Evolutionary conservation across 208 protist species (phyloP).

Genomic region (Crithidia thermophila): DNA sequence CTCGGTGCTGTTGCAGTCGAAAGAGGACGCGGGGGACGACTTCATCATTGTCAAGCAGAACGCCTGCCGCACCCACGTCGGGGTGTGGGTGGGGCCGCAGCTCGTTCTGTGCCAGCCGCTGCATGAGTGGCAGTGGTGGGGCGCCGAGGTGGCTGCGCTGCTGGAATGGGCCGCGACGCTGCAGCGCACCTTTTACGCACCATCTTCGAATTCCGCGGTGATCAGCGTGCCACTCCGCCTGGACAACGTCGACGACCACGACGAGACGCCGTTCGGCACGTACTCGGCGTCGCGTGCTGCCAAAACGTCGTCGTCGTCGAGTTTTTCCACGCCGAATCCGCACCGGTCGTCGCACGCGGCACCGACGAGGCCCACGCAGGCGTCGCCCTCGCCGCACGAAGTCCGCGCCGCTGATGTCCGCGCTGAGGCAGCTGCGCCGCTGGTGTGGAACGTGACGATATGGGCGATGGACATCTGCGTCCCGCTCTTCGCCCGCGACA

Average conservation of each 20-base stretch:
- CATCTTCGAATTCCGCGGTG: no score
- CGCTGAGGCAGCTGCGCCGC: background rate
- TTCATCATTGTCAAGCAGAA: conserved; percentile 69
- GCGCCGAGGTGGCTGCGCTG: conserved; percentile 29
- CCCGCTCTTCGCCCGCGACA: conserved; percentile 41
- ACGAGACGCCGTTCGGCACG: background rate
- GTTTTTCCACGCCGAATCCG: background rate
- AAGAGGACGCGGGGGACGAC: conserved; percentile 24
- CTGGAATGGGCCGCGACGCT: conserved; percentile 3
- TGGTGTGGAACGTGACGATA: conserved; percentile 23
- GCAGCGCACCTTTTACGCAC: conserved; percentile 12
- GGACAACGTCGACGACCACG: no score
- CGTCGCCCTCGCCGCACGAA: background rate
- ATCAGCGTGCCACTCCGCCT: no score
- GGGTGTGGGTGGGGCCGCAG: conserved; percentile 40
- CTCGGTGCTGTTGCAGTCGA: conserved; percentile 57
- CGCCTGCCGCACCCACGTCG: conserved; percentile 43
- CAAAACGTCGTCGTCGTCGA: background rate
- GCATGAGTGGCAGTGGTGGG: conserved; percentile 78
- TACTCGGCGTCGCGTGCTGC: background rate
- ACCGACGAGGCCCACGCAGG: background rate
- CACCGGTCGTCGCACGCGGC: background rate
- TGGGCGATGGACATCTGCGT: conserved; percentile 35
- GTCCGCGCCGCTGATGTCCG: background rate
- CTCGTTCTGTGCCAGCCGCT: conserved; percentile 50